Evolutionary conservation across 116 monocot species (phyloP).

Genomic region (Trichopus zeylanicus): DNA sequence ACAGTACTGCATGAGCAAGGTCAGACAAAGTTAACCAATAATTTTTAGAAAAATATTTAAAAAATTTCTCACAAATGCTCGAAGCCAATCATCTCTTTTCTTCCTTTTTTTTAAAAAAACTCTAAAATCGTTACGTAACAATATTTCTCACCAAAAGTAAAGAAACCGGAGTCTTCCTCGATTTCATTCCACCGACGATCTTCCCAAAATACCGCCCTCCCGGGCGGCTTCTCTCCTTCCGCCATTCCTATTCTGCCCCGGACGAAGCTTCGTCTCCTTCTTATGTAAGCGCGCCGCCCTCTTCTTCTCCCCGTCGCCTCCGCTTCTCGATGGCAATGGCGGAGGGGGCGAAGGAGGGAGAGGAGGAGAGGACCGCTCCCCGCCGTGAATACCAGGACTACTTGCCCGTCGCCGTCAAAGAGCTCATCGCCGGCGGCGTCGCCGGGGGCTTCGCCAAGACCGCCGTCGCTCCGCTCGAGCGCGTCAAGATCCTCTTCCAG

Average conservation of each 20-base stretch:
- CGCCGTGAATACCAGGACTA: constrained; percentile 19
- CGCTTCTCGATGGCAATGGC: constrained; percentile 1
- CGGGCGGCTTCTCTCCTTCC: not conserved
- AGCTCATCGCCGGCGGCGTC: constrained; percentile 86
- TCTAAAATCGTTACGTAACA: not conserved
- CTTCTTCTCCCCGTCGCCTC: not conserved
- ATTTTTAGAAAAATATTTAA: no score
- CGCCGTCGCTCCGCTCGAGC: constrained; percentile 86
- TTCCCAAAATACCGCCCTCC: not conserved
- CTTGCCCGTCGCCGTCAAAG: constrained; percentile 61
- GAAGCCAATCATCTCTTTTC: not conserved
- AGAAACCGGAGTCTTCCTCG: no score
- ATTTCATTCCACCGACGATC: not conserved
- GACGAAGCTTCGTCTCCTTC: not conserved
- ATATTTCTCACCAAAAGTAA: not conserved
- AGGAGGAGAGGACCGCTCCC: constrained; percentile 6
- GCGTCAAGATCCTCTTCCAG: constrained; percentile 94
- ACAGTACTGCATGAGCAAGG: no score
- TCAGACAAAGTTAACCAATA: no score
- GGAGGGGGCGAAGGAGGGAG: constrained; percentile 15
- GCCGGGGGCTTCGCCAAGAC: constrained; percentile 96
- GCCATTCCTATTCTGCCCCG: not conserved
- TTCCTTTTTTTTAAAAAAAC: not conserved
- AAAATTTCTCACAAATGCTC: not conserved
- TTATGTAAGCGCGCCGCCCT: no score